Evolutionary conservation across 2,329 filamentous ascomycete species (phyloP), one percentile per base, ranked within the genome.

Genomic region (Aureobasidium musti): DNA sequence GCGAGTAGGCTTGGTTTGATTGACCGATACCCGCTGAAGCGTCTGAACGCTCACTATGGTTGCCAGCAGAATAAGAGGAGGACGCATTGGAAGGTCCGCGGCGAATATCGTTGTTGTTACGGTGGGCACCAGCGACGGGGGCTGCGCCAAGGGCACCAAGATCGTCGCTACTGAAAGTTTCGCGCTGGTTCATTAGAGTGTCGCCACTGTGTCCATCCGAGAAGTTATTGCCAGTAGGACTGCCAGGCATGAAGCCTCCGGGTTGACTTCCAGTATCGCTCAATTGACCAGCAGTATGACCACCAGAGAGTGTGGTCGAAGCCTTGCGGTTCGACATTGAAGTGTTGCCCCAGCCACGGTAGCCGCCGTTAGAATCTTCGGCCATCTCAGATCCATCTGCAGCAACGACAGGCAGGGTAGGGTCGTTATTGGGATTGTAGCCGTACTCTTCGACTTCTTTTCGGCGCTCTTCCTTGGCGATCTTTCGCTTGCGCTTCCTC

Each of bases 381-480:
- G 87, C 84, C 89, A 93, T 92, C 76, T 94, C 88, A 72, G 87
- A 87, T 63, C 84, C 84, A 64, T 84, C 86, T 10, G 74, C 78
- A 80, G 85, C 82, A 63, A 82, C 79, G 11, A 83, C 82, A 8
- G 87, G 87, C 14, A 97, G 82, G 0, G 90, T 92, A 0, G 93
- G 92, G 75, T 97, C 93, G 68, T 92, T 89, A 79, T 98, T 98
- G n/a, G 95, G 95, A 77, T 98, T 98, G 82, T 93, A 98, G 37
- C 91, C 89, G 76, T 98, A 98, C 75, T 98, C 95, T 77, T 98
- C 94, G 13, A 97, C 92, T 79, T 99, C 95, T 80, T 97, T 97
- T 70, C 93, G 87, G 60, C 95, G 87, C 73, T 93, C 87, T 76
- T 97, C 95, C 74, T 95, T 92, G 17, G 89, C 90, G 69, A 87